Conservation (phyloP, 148 eudicot genomes). For the Chenopodium album region DNA sequence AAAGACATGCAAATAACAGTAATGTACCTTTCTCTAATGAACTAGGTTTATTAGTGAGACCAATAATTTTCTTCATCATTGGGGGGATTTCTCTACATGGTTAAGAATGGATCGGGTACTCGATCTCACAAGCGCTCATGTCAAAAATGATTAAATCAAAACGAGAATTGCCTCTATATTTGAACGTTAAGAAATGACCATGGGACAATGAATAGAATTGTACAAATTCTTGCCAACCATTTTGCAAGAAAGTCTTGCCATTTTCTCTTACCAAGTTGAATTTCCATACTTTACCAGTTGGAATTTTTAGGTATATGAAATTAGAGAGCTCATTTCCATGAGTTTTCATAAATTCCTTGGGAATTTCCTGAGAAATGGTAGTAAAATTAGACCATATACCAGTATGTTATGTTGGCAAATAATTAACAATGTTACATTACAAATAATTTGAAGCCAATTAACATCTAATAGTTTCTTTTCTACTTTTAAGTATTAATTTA, state of each 20-base stretch:
- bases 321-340: conserved; percentile 23
- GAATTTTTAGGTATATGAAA: conserved; percentile 28
- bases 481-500: too few species aligned
- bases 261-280: conserved; percentile 25
- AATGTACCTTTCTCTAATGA: not conserved
- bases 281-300: conserved; percentile 32
- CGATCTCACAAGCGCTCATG: conserved; percentile 39
- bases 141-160: conserved; percentile 40
- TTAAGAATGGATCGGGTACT: conserved; percentile 9
- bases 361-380: conserved; percentile 29
- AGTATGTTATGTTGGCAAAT: too few species aligned
- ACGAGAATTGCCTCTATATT: conserved; percentile 26
- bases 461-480: too few species aligned
- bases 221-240: conserved; percentile 45
- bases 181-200: conserved; percentile 38
- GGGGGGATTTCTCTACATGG: not conserved
- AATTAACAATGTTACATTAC: too few species aligned
- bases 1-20: not conserved
- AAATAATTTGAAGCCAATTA: too few species aligned
- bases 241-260: conserved; percentile 33
- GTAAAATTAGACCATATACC: too few species aligned
- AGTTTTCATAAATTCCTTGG: conserved; percentile 29
- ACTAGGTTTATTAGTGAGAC: not conserved
- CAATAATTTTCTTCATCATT: not conserved
- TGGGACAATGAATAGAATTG: conserved; percentile 25